phyloP scores from a whole-genome alignment of 1,139 yeast species.

The Pneumocystis oryctolagi region DNA sequence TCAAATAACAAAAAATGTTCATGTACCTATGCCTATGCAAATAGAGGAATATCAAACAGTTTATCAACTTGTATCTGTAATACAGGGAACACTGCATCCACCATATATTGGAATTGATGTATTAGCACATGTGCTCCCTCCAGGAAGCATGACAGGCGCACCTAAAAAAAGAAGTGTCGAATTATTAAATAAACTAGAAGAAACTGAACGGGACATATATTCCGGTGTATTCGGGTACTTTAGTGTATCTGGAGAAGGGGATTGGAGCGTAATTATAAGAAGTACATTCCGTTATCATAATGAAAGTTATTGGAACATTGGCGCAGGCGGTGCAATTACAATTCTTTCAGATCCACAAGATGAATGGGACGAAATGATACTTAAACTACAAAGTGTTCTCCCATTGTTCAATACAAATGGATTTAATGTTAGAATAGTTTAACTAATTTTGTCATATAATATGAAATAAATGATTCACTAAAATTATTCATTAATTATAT shows the following conservation, averaged over 20 bases:
- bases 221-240: conserved; percentile 95
- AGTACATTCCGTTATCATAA: conserved; percentile 39
- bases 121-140: conserved; percentile 68
- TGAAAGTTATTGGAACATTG: conserved; percentile 53
- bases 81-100: conserved; percentile 42
- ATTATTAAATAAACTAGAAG: conserved; percentile 44
- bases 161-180: conserved; percentile 91
- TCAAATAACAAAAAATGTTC: conserved; percentile 43
- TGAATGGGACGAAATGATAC: conserved; percentile 86
- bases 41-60: conserved; percentile 90
- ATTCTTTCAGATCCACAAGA: conserved; percentile 64
- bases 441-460: neutral
- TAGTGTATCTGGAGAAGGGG: conserved; percentile 70
- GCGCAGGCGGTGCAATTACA: conserved; percentile 98
- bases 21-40: conserved; percentile 66
- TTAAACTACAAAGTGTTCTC: conserved; percentile 65
- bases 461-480: neutral
- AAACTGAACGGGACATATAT: conserved; percentile 62
- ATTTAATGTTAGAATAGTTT: neutral
- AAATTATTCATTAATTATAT: neutral
- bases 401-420: conserved; percentile 34
- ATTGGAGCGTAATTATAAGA: conserved; percentile 91
- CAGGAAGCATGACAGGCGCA: conserved; percentile 99
- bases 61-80: conserved; percentile 80
- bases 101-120: conserved; percentile 61